A percentile compares a stretch with the other conserved stretches of the same genome.
Conservation (phyloP, 2,329 filamentous ascomycete genomes). For the Orbilia javanica region DNA sequence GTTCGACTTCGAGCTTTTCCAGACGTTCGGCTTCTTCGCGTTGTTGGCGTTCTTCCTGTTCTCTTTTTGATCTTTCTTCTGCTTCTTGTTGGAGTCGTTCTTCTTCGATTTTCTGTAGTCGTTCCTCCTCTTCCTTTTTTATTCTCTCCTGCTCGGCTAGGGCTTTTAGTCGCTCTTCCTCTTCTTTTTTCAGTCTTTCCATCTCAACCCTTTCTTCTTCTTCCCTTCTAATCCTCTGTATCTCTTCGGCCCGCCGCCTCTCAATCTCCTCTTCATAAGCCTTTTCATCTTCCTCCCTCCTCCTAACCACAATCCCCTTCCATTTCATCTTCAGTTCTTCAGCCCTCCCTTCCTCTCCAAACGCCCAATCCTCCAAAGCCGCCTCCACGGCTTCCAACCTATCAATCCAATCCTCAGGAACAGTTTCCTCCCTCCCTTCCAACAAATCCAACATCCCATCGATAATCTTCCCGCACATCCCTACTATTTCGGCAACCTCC, state of each 20-base stretch:
- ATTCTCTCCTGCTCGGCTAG: slow-evolving; percentile 52
- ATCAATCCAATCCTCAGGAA: slow-evolving; percentile 90
- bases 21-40: slow-evolving; percentile 16
- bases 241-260: slow-evolving; percentile 38
- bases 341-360: slow-evolving; percentile 77
- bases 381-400: slow-evolving; percentile 83
- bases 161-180: slow-evolving; percentile 26
- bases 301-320: slow-evolving; percentile 29
- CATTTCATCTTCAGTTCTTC: slow-evolving; percentile 59
- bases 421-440: slow-evolving; percentile 83
- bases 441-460: slow-evolving; percentile 89
- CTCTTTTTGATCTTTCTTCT: slow-evolving; percentile 37
- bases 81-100: slow-evolving; percentile 47
- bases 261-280: slow-evolving; percentile 22
- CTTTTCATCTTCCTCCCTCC: slow-evolving; percentile 36
- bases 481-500: slow-evolving; percentile 72
- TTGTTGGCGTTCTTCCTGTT: slow-evolving; percentile 39
- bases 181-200: slow-evolving; percentile 38
- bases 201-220: slow-evolving; percentile 49
- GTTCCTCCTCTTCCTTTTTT: slow-evolving; percentile 51
- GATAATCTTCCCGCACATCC: slow-evolving; percentile 77
- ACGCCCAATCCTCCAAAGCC: slow-evolving; percentile 83
- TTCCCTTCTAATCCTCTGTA: slow-evolving; percentile 14
- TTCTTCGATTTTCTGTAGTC: slow-evolving; percentile 36
- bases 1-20: slow-evolving; percentile 34